Percentiles rank a stretch among this genome's conserved stretches.
phyloP scores from a whole-genome alignment of 345 rosid genomes.

The Kernera saxatilis region DNA sequence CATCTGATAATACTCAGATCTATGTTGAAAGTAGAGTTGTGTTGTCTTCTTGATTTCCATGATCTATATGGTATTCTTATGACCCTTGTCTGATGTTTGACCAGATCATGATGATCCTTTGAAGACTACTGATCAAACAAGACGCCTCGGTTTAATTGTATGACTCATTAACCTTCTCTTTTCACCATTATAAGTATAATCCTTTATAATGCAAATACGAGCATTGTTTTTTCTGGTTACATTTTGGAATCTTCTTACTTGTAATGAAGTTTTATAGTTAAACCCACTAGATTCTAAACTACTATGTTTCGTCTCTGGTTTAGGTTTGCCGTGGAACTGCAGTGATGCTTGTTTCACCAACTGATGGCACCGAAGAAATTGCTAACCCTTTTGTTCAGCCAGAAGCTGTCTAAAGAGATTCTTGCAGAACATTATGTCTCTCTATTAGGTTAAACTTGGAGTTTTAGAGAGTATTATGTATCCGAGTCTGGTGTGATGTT shows the following conservation, averaged over 20 bases:
- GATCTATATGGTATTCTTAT: neutral
- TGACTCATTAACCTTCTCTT: neutral
- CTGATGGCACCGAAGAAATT: slow-evolving; percentile 96
- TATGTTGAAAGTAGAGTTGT: neutral
- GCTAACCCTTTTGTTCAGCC: slow-evolving; percentile 91
- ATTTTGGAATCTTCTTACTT: neutral
- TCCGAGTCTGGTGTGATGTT: neutral
- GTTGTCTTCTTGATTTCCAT: neutral
- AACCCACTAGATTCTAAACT: neutral
- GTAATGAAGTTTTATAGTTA: neutral
- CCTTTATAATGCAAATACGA: neutral
- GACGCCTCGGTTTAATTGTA: slow-evolving; percentile 90
- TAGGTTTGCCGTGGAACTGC: slow-evolving; percentile 99
- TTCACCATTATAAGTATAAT: neutral
- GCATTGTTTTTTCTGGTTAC: neutral
- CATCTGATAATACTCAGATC: too few relatives aligned
- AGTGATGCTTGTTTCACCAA: slow-evolving; percentile 96
- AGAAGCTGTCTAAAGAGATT: slow-evolving; percentile 61
- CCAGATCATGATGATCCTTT: slow-evolving; percentile 90
- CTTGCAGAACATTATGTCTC: neutral
- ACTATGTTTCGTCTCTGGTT: neutral
- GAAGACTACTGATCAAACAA: slow-evolving; percentile 93
- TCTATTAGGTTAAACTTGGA: neutral
- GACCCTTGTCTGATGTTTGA: slow-evolving; percentile 5
- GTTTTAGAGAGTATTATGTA: slow-evolving; percentile 6